These are phyloP conservation scores for Raddia guianensis DNA, from an alignment of 176 grass and related monocot genomes.

Conservation along the genomic window DNA sequence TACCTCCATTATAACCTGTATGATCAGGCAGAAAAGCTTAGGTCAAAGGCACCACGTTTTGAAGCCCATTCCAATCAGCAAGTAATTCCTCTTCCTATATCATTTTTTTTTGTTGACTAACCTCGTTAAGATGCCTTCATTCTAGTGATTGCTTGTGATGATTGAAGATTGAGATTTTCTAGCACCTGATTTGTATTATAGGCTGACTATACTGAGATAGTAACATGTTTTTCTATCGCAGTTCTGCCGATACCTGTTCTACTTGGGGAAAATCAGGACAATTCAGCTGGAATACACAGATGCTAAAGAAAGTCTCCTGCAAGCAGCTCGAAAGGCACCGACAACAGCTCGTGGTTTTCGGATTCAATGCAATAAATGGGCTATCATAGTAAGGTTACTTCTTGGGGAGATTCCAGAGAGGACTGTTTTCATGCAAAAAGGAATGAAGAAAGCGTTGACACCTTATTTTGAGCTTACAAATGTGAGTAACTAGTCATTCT, in stretches of 20 bases:
- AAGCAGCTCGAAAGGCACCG: slow-evolving; percentile 86
- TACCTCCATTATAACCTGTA: slow-evolving; percentile 94
- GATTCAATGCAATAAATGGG: slow-evolving; percentile 97
- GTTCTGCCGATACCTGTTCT: slow-evolving; percentile 93
- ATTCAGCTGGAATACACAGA: slow-evolving; percentile 96
- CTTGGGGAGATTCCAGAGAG: slow-evolving; percentile 89
- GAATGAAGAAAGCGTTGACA: slow-evolving; percentile 83
- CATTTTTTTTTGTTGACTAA: background rate
- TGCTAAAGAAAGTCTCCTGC: slow-evolving; percentile 89
- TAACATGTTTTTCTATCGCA: slow-evolving; percentile 32
- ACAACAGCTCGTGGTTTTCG: slow-evolving; percentile 69
- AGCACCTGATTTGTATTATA: background rate
- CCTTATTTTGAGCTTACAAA: slow-evolving; percentile 94
- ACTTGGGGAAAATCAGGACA: slow-evolving; percentile 85
- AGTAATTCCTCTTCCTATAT: slow-evolving; percentile 38
- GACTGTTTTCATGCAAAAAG: slow-evolving; percentile 93
- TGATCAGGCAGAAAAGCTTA: slow-evolving; percentile 85
- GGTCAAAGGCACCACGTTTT: slow-evolving; percentile 85
- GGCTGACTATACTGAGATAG: background rate
- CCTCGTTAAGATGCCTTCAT: background rate
- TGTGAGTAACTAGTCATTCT: slow-evolving; percentile 41
- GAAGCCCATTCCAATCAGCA: slow-evolving; percentile 91
- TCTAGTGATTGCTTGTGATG: background rate
- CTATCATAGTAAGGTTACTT: slow-evolving; percentile 72
- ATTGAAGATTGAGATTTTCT: slow-evolving; percentile 19